Evolutionary conservation across 2,329 filamentous ascomycete species (phyloP), one percentile per base, ranked within the genome.

Genomic region (Trichophyton mentagrophytes): DNA sequence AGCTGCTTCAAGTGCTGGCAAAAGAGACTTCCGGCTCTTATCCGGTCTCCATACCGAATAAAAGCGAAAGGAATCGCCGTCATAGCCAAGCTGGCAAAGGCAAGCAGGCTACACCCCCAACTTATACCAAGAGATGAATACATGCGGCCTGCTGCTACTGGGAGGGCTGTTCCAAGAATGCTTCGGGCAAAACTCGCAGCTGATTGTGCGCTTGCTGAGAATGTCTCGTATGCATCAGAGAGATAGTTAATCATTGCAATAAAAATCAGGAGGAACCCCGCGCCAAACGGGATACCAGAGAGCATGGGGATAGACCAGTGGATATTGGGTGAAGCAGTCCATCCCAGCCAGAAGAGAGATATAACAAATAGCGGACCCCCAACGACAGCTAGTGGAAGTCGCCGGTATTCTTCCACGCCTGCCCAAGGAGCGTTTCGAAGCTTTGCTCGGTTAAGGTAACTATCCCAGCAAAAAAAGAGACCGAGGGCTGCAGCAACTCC

Each of bases 321-420:
- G 27, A 72, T 69, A 60, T 67, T 67, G 0, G 66, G 47, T 2
- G 62, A 65, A n/a, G 71, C 66, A 49, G 67, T 72, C 70, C 70
- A 72, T 44, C 70, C 71, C 9, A 72, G 66, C 85, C 53, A 65
- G 22, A 65, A 57, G 25, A 65, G 40, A 8, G 64, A 15, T 22
- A 64, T 66, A 42, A 69, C 86, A 40, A 57, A 64, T 27, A 89
- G 73, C 0, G 87, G 87, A 0, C 87, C 86, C 1, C 86, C 88
- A 22, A 89, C 67, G 67, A 83, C 87, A 6, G 87, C 88, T 2
- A 91, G 79, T 0, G 88, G 88, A 0, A 92, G 77, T 1, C 88
- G 82, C 5, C 85, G 80, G 69, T 84, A 88, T 61, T 71, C 69
- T 64, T 65, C 64, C 17, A 63, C 57, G n/a, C 74, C 72, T 0